Evolutionary conservation across 2,329 filamentous ascomycete species (phyloP).

Genomic region (Diaporthe australafricana): DNA sequence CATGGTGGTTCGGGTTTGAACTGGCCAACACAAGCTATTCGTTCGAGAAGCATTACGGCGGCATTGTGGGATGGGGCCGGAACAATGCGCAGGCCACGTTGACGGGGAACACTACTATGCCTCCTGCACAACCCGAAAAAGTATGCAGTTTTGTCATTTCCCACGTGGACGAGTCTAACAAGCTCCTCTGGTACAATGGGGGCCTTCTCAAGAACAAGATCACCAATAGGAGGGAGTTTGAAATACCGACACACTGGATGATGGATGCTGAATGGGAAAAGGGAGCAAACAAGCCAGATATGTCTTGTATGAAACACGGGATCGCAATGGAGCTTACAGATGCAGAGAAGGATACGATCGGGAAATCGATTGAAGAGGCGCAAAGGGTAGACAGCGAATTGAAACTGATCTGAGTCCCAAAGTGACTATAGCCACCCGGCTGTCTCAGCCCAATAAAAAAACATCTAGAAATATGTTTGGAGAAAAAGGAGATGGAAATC

Average conservation of each 20-base stretch:
- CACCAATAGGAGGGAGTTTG: constrained; percentile 45
- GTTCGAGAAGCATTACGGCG: constrained; percentile 55
- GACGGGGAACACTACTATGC: background rate
- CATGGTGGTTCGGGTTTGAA: constrained; percentile 58
- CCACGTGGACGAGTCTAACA: constrained; percentile 52
- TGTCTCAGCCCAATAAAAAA: too few relatives aligned
- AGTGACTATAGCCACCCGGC: too few relatives aligned
- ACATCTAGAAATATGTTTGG: too few relatives aligned
- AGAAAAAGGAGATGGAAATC: too few relatives aligned
- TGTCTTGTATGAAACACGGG: constrained; percentile 50
- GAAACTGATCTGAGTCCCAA: background rate
- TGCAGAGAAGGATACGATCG: background rate
- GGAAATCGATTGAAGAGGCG: background rate
- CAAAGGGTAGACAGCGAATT: constrained; percentile 1
- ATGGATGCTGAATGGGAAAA: constrained; percentile 52
- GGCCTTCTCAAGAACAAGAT: constrained; percentile 54
- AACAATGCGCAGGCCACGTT: background rate
- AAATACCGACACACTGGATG: constrained; percentile 54
- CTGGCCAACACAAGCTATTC: constrained; percentile 50
- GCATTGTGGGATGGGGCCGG: constrained; percentile 51
- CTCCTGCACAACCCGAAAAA: constrained; percentile 30
- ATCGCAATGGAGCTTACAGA: background rate
- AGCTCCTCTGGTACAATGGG: constrained; percentile 56
- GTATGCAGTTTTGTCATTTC: constrained; percentile 56
- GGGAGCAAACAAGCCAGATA: constrained; percentile 45